These are phyloP conservation scores for Adenanthera pavonina DNA, from an alignment of 306 rosid species.

Conservation along the genomic window DNA sequence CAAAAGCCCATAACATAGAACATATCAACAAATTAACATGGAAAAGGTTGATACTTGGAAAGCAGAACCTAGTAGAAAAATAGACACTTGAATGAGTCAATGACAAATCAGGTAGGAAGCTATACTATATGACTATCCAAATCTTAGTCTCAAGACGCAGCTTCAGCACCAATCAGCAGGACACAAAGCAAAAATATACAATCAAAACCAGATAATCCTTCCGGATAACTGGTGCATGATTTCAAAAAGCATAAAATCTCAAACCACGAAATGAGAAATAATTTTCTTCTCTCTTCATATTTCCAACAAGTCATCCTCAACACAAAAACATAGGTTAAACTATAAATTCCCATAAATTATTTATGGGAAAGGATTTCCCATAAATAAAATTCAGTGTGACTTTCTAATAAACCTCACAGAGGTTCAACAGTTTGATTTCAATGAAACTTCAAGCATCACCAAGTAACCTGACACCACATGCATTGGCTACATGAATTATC, in stretches of 20 bases:
- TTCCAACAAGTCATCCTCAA: neutral
- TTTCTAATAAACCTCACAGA: conserved; percentile 23
- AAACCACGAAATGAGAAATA: conserved; percentile 26
- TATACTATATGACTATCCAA: conserved; percentile 2
- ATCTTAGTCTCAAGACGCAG: neutral
- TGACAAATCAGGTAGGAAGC: neutral
- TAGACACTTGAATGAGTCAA: conserved; percentile 1
- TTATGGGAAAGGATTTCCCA: neutral
- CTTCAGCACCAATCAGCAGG: conserved; percentile 28
- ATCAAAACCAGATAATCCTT: conserved; percentile 24
- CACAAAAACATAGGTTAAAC: neutral
- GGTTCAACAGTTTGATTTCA: conserved; percentile 21
- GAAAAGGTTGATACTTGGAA: neutral
- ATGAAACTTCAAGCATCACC: conserved; percentile 11
- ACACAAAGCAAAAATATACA: conserved; percentile 21
- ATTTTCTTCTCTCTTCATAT: conserved; percentile 18
- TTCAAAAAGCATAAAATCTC: neutral
- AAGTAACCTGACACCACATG: conserved; percentile 16
- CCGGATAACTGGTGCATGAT: neutral
- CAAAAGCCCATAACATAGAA: conserved; percentile 53
- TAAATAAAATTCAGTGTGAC: neutral
- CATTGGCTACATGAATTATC: conserved; percentile 24
- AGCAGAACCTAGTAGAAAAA: conserved; percentile 8
- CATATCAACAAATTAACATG: conserved; percentile 23
- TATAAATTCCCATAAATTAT: neutral